Evolutionary conservation across 352 stramenopile genomes (phyloP).

Genomic region (Peronosclerospora sorghi): DNA sequence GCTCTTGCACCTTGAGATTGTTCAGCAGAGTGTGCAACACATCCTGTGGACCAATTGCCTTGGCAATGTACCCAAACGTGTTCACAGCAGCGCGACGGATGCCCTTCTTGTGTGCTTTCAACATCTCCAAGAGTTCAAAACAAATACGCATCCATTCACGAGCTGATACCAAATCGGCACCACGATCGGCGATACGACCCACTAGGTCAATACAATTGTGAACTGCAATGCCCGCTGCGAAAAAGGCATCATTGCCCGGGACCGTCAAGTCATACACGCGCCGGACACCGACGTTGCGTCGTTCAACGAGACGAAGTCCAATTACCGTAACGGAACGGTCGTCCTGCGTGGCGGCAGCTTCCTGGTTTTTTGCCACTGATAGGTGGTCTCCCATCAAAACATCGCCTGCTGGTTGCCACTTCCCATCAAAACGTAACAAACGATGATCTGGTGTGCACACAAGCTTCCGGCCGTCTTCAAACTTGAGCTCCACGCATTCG

Average conservation of each 20-base stretch:
- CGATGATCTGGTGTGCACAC: conserved; percentile 1
- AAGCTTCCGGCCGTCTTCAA: conserved; percentile 1
- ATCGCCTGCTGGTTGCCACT: conserved; percentile 1
- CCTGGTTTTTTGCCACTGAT: background rate
- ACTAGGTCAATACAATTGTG: conserved; percentile 81
- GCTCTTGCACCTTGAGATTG: conserved; percentile 99
- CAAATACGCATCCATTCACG: conserved; percentile 99
- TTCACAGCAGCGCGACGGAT: conserved; percentile 97
- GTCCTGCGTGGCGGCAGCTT: background rate
- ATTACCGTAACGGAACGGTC: background rate
- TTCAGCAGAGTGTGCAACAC: conserved; percentile 98
- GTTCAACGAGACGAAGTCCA: background rate
- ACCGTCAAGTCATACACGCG: conserved; percentile 1
- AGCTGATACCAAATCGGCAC: conserved; percentile 94
- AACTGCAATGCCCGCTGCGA: conserved; percentile 1
- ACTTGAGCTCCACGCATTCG: background rate
- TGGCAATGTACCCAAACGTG: conserved; percentile 99
- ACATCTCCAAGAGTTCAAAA: conserved; percentile 98
- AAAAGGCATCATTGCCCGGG: conserved; percentile 1
- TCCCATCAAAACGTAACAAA: conserved; percentile 1
- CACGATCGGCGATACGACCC: conserved; percentile 96
- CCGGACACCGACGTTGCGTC: conserved; percentile 1
- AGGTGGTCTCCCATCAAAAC: background rate
- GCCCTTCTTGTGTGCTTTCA: conserved; percentile 98
- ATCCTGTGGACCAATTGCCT: conserved; percentile 98